phyloP scores from a whole-genome alignment of 495 filamentous ascomycete genomes.

The Aspergillus olivimuriae region DNA sequence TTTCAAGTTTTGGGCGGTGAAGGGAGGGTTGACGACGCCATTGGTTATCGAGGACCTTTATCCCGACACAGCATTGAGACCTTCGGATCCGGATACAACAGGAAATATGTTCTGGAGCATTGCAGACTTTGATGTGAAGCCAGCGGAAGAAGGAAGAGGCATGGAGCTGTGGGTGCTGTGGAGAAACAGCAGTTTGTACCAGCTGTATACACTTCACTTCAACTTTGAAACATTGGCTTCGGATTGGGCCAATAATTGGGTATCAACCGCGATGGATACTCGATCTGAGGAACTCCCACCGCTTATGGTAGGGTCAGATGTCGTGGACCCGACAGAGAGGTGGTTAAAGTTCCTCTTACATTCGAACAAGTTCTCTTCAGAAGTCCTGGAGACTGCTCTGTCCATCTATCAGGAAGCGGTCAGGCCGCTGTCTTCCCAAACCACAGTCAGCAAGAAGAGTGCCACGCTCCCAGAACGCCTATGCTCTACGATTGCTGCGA shows the following conservation, averaged over 20 bases:
- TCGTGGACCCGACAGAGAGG: constrained; percentile 47
- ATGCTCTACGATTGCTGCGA: constrained; percentile 60
- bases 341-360: constrained; percentile 63
- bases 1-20: constrained; percentile 92
- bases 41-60: constrained; percentile 66
- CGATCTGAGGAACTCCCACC: constrained; percentile 47
- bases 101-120: constrained; percentile 81
- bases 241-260: constrained; percentile 69
- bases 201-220: constrained; percentile 61
- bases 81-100: constrained; percentile 58
- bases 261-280: constrained; percentile 59
- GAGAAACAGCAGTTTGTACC: constrained; percentile 75
- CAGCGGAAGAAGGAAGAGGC: constrained; percentile 41
- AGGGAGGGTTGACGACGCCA: constrained; percentile 53
- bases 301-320: constrained; percentile 50
- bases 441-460: constrained; percentile 37
- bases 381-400: constrained; percentile 78
- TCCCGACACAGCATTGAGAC: constrained; percentile 53
- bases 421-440: constrained; percentile 30
- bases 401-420: constrained; percentile 62
- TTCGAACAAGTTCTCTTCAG: constrained; percentile 67
- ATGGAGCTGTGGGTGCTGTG: constrained; percentile 80
- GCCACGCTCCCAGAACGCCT: constrained; percentile 59
- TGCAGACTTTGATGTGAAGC: constrained; percentile 70
- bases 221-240: constrained; percentile 41